Evolutionary conservation across 139 green algal species (phyloP).

Genomic region (Auxenochlorella pyrenoidosa): DNA sequence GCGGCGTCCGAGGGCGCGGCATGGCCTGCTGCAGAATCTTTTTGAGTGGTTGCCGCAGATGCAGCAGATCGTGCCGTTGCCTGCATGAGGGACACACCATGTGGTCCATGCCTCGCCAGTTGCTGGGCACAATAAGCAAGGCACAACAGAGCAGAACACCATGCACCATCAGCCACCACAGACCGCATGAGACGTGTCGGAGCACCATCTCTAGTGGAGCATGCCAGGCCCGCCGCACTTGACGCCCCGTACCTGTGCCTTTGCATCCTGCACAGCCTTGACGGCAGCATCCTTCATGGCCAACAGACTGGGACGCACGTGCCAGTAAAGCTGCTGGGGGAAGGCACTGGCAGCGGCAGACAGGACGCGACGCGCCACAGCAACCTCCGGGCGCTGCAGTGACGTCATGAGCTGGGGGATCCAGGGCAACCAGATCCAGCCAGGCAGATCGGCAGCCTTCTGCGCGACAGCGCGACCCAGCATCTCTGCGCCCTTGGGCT

Average conservation of each 20-base stretch:
- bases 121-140: too few relatives aligned
- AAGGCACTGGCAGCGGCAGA: slow-evolving; percentile 41
- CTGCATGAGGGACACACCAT: not conserved
- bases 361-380: slow-evolving; percentile 68
- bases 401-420: slow-evolving; percentile 91
- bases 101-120: too few relatives aligned
- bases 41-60: not conserved
- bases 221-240: not conserved
- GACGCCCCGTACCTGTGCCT: slow-evolving; percentile 12
- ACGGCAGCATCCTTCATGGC: slow-evolving; percentile 73
- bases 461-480: slow-evolving; percentile 54
- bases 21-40: not conserved
- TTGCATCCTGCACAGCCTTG: slow-evolving; percentile 54
- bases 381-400: slow-evolving; percentile 84
- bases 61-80: not conserved
- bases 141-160: too few relatives aligned
- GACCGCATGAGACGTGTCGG: too few relatives aligned
- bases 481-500: slow-evolving; percentile 67
- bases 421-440: slow-evolving; percentile 95
- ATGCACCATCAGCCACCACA: too few relatives aligned
- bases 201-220: too few relatives aligned
- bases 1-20: not conserved
- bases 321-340: slow-evolving; percentile 93
- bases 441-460: slow-evolving; percentile 65
- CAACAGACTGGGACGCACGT: slow-evolving; percentile 86